These are phyloP conservation scores for Mycothermus thermophilus DNA, from an alignment of 495 filamentous ascomycete genomes.

Conservation along the genomic window DNA sequence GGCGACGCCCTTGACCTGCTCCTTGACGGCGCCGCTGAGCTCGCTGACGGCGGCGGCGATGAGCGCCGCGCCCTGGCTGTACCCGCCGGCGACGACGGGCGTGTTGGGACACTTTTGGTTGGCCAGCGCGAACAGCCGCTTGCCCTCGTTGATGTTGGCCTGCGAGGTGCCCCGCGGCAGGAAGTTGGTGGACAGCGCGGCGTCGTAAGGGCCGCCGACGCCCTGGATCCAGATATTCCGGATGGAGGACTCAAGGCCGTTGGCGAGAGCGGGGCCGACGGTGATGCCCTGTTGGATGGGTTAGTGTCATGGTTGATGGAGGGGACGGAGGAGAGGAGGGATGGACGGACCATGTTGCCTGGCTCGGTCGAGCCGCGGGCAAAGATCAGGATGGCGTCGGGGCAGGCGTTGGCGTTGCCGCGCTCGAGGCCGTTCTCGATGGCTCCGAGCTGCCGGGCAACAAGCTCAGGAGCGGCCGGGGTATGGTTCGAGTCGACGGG, in stretches of 20 bases:
- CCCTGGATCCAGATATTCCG: conserved; percentile 26
- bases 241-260: conserved; percentile 13
- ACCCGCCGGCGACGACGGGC: conserved; percentile 27
- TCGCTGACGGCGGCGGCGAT: conserved; percentile 34
- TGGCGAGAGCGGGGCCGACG: conserved; percentile 15
- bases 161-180: conserved; percentile 19
- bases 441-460: conserved; percentile 1
- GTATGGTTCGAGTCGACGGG: neutral
- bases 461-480: neutral
- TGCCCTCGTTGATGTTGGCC: conserved; percentile 23
- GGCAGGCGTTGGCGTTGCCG: conserved; percentile 18
- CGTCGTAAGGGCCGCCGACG: conserved; percentile 23
- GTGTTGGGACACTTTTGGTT: conserved; percentile 21
- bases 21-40: conserved; percentile 25
- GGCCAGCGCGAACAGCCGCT: conserved; percentile 19
- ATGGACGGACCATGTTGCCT: conserved; percentile 39
- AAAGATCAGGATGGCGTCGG: conserved; percentile 37
- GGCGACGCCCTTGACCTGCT: conserved; percentile 40
- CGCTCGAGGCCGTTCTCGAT: conserved; percentile 3
- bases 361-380: conserved; percentile 25
- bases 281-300: conserved; percentile 8
- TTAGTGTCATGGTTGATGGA: conserved; percentile 1
- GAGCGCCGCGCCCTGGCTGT: conserved; percentile 43
- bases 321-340: neutral
- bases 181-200: conserved; percentile 23